Base-by-base conservation (phyloP, 495 filamentous ascomycete genomes). In the Umbilicaria muhlenbergii region DNA sequence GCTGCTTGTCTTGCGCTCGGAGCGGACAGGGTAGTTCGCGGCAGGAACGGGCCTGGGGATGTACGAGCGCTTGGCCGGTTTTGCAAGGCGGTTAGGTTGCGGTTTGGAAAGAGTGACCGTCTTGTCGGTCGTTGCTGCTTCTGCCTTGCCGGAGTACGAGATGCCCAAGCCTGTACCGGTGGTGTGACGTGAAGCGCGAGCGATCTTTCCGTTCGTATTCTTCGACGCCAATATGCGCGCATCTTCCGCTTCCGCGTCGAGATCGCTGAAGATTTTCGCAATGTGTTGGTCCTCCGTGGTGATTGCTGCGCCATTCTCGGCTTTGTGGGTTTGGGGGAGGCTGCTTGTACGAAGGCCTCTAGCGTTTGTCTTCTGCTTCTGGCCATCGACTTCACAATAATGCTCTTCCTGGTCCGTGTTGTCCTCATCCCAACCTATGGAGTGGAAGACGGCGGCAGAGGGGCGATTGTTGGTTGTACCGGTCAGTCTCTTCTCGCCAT, bases 391-490 rank as follows among this genome's bases (percentile, higher is more conserved):
- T 32, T 34, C 40, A 24, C 41, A 33, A 38, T 31, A 41, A 36
- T 6, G 14, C 28, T 12, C 32, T 15, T 32, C 16, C 39, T 10
- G 37, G 38, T 17, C 36, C 32, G 17, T 46, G 35, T 10, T 51
- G 38, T 46, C 50, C 41, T 38, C 17, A 36, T 52, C 49, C 44
- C 47, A 54, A 12, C 41, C 36, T 6, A 51, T 50, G 5, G 42
- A 50, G 13, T 44, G 24, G 14, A 47, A 12, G 11, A 36, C 43
- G 11, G 41, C n/a, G n/a, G n/a, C n/a, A n/a, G n/a, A n/a, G n/a
- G n/a, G n/a, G n/a, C n/a, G n/a, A n/a, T n/a, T n/a, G n/a, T n/a
- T n/a, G n/a, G n/a, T n/a, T n/a, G n/a, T n/a, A n/a, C n/a, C 11
- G 33, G 36, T 40, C 5, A 41, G 43, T 32, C 32, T 34, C 38